These are phyloP conservation scores for Rhodotorula babjevae DNA, from an alignment of 768 basidiomycete genomes.

Conservation along the genomic window DNA sequence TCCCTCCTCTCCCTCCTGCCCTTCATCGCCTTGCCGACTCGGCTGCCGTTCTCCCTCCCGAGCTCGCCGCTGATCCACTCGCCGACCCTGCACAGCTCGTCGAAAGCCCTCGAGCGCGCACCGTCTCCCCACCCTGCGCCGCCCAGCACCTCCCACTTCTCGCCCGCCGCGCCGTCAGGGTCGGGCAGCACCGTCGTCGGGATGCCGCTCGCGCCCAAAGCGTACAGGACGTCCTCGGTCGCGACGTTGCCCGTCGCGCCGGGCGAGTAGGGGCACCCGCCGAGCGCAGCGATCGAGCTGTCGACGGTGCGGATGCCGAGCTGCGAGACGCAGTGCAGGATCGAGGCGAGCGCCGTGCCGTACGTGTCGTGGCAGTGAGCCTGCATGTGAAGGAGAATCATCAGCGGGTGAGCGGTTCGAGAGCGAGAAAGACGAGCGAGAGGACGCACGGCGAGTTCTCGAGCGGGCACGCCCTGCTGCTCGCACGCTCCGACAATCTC, in stretches of 20 bases:
- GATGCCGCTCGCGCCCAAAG: constrained; percentile 60
- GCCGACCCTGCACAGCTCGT: constrained; percentile 17
- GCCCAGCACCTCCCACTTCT: background rate
- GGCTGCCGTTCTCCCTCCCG: constrained; percentile 33
- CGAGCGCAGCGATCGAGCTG: constrained; percentile 78
- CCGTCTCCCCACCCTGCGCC: background rate
- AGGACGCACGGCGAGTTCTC: constrained; percentile 57
- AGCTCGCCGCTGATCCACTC: constrained; percentile 29
- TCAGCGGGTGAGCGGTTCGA: too few relatives aligned
- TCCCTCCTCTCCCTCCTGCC: constrained; percentile 12
- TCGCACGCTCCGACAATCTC: constrained; percentile 65
- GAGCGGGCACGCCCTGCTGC: constrained; percentile 58
- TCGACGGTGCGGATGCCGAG: constrained; percentile 72
- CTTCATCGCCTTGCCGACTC: constrained; percentile 26
- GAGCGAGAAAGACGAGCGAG: background rate
- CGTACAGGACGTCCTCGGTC: constrained; percentile 76
- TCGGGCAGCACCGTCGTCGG: constrained; percentile 53
- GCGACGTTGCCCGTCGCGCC: constrained; percentile 93
- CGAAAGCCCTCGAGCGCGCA: constrained; percentile 9
- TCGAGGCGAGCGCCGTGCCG: constrained; percentile 59
- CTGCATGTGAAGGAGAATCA: background rate
- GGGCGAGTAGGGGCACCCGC: constrained; percentile 93
- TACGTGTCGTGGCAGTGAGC: constrained; percentile 91
- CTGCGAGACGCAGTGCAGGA: constrained; percentile 44
- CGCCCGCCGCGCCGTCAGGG: background rate